Conservation (phyloP, 1,284 basidiomycete species). For the Tausonia pullulans region DNA sequence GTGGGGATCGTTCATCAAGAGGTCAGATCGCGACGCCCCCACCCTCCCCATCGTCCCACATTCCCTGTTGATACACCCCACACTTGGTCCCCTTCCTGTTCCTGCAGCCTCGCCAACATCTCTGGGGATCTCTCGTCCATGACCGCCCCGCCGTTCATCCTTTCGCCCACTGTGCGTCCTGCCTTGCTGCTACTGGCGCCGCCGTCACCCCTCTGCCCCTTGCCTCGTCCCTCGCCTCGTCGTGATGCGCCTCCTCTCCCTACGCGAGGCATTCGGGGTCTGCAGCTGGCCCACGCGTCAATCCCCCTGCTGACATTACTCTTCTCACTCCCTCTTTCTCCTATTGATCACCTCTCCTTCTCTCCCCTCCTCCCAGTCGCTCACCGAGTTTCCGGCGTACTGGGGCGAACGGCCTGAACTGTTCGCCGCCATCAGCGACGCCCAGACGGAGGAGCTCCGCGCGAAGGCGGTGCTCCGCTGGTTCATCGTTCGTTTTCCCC, state of each 20-base stretch:
- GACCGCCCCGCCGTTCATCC: conserved; percentile 81
- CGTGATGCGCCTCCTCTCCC: conserved; percentile 22
- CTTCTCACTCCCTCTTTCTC: neutral
- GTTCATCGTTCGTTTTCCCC: conserved; percentile 61
- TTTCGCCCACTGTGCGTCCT: conserved; percentile 51
- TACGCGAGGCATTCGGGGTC: conserved; percentile 39
- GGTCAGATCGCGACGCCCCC: conserved; percentile 17
- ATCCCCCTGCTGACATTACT: conserved; percentile 45
- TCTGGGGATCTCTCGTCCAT: conserved; percentile 86
- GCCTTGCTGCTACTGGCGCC: neutral
- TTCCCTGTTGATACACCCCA: neutral
- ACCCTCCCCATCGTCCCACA: neutral
- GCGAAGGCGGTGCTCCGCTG: conserved; percentile 68
- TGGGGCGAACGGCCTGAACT: conserved; percentile 83
- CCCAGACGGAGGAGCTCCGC: conserved; percentile 56
- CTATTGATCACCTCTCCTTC: neutral
- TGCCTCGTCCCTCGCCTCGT: neutral
- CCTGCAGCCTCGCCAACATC: conserved; percentile 57
- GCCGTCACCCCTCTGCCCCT: neutral
- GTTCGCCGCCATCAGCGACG: conserved; percentile 71
- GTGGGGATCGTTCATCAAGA: conserved; percentile 37
- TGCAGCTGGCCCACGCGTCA: neutral
- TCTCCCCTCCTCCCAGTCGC: conserved; percentile 22
- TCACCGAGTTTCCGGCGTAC: conserved; percentile 75
- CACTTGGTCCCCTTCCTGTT: conserved; percentile 7